phyloP scores from a whole-genome alignment of 2,329 filamentous ascomycete genomes.

The Chaetomium olivaceum region DNA sequence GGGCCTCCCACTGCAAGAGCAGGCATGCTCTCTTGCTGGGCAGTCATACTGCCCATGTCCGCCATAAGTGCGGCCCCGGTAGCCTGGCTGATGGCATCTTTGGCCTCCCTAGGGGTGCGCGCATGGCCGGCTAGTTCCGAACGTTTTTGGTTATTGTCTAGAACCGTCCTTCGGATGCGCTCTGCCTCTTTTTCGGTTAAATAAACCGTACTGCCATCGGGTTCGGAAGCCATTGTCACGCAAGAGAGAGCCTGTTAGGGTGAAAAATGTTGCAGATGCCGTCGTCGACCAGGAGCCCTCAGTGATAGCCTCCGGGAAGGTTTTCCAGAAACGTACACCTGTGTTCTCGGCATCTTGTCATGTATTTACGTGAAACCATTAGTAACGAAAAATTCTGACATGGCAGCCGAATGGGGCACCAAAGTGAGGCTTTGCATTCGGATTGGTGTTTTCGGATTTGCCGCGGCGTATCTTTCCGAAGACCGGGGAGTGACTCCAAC shows the following conservation, averaged over 20 bases:
- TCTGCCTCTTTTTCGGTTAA: slow-evolving; percentile 15
- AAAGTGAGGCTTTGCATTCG: not conserved
- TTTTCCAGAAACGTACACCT: not conserved
- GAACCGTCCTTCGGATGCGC: slow-evolving; percentile 10
- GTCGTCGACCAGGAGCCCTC: not conserved
- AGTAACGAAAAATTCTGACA: not conserved
- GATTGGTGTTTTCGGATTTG: not conserved
- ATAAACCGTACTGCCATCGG: slow-evolving; percentile 1
- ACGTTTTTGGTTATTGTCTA: not conserved
- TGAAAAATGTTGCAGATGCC: not conserved
- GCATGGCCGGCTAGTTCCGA: slow-evolving; percentile 2
- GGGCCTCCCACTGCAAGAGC: slow-evolving; percentile 1
- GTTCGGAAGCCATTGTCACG: not conserved
- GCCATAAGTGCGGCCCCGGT: slow-evolving; percentile 15
- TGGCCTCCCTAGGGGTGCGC: not conserved
- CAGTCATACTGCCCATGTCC: slow-evolving; percentile 6
- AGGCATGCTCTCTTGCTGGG: not conserved
- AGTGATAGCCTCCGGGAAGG: not conserved
- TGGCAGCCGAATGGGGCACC: not conserved
- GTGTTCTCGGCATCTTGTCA: not conserved
- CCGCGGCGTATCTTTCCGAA: not conserved
- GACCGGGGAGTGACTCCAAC: not conserved
- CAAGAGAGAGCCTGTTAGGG: not conserved
- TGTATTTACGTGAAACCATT: not conserved
- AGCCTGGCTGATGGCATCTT: slow-evolving; percentile 15